Base-by-base conservation (phyloP, 208 protist genomes). In the Acanthamoeba lenticulata region DNA sequence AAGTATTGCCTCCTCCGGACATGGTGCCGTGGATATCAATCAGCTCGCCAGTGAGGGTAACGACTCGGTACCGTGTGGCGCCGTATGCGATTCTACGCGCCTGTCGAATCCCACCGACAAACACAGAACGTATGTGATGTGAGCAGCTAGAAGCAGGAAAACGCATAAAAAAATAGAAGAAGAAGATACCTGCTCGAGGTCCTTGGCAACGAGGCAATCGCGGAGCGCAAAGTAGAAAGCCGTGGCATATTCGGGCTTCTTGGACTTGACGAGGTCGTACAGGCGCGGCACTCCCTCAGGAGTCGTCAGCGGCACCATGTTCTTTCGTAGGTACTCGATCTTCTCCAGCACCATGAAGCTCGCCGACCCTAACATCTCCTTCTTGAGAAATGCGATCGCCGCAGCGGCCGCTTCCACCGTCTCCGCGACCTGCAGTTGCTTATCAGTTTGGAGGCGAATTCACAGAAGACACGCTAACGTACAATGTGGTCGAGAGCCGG, bases 281-380 rank as follows among this genome's bases (percentile, higher is more conserved):
- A 99, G 94, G 2, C 98, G 96, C 21, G 92, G 47, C 15, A 94
- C 90, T 13, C 55, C 55, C 40, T 94, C 90, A n/a, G 90, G 90
- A 13, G 94, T 47, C 19, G 69, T 92, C 47, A 99, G 29, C 2
- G 32, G 2, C 52, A 0, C 94, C 96, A 85, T 98, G 95, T 94
- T 97, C 96, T 72, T 40, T 7, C n/a, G 85, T 24, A 96, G 65
- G 47, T 97, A 95, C 88, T 97, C 96, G 44, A 99, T 96, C 95
- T 99, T 98, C 57, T 99, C 98, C 5, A 99, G 94, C 29, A 99
- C 98, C 95, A 99, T 98, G 97, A 99, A 99, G 3, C 99, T 99
- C 11, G 98, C 98, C 44, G 98, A 97, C 60, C 99, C 99, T 21
- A 99, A 96, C 90, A 99, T 98, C 83, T 99, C 94, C 95, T 97